Conservation (phyloP, 2,329 filamentous ascomycete genomes). For the Fusarium anthophilum region DNA sequence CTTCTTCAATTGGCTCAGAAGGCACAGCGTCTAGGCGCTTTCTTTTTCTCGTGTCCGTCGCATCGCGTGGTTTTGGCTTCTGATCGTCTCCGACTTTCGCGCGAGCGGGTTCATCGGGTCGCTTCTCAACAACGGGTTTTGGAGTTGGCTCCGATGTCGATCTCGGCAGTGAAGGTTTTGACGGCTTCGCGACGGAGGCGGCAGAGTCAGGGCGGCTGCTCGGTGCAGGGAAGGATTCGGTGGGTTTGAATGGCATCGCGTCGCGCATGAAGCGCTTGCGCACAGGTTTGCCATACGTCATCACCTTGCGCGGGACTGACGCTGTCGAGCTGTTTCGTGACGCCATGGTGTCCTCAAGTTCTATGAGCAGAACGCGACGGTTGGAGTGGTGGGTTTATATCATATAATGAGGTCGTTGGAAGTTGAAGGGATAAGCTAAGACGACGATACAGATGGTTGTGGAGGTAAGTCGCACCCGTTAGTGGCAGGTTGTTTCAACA, state of each 20-base stretch:
- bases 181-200: constrained; percentile 21
- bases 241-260: constrained; percentile 34
- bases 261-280: constrained; percentile 37
- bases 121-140: constrained; percentile 11
- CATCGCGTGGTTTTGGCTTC: constrained; percentile 19
- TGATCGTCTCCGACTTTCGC: constrained; percentile 1
- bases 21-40: constrained; percentile 31
- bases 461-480: not conserved
- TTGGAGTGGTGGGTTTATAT: constrained; percentile 11
- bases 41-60: constrained; percentile 35
- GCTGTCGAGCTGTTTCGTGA: constrained; percentile 35
- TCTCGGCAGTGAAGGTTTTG: constrained; percentile 22
- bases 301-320: constrained; percentile 35
- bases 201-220: constrained; percentile 13
- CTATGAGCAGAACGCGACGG: constrained; percentile 1
- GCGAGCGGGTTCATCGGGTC: constrained; percentile 1
- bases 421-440: not conserved
- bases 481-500: constrained; percentile 6
- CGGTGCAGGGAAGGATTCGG: constrained; percentile 23
- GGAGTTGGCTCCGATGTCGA: constrained; percentile 30
- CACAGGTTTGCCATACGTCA: constrained; percentile 43
- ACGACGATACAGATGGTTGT: not conserved
- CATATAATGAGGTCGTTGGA: constrained; percentile 5
- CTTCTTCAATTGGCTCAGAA: constrained; percentile 10
- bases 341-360: constrained; percentile 26